Evolutionary conservation across 179 eudicot genomes (phyloP).

Genomic region (Spergularia azorica): DNA sequence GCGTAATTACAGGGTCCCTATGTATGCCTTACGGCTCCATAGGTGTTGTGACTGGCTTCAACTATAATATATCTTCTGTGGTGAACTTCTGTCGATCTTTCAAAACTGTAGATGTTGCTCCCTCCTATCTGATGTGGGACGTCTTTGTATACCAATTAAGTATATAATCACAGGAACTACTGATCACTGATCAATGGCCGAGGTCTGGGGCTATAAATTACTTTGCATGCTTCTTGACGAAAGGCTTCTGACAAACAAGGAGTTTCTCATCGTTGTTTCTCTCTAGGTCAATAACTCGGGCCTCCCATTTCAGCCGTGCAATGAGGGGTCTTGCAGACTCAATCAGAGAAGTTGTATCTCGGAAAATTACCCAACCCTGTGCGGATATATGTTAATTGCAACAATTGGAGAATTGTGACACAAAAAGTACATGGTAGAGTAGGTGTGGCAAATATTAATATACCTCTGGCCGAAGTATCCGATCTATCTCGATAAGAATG

Average conservation of each 20-base stretch:
- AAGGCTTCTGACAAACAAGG: conserved; percentile 94
- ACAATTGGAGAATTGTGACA: too few species aligned
- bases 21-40: conserved; percentile 84
- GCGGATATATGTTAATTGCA: conserved; percentile 3
- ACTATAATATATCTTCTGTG: conserved; percentile 15
- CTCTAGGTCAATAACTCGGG: conserved; percentile 83
- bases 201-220: conserved; percentile 21
- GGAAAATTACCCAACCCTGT: conserved; percentile 96
- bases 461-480: conserved; percentile 99
- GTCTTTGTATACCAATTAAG: conserved; percentile 34
- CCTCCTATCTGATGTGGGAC: conserved; percentile 19
- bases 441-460: neutral
- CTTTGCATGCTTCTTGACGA: conserved; percentile 61
- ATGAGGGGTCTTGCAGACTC: conserved; percentile 71
- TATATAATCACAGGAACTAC: conserved; percentile 39
- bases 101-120: conserved; percentile 35
- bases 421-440: too few species aligned
- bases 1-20: conserved; percentile 67
- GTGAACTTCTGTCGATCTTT: conserved; percentile 22
- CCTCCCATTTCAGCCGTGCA: conserved; percentile 85
- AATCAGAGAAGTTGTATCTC: conserved; percentile 61
- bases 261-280: conserved; percentile 76
- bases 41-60: conserved; percentile 38
- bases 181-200: neutral
- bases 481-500: conserved; percentile 84